A percentile compares a stretch with the other conserved stretches of the same genome.
phyloP scores from a whole-genome alignment of 768 basidiomycete genomes.

The Hypsizygus marmoreus region DNA sequence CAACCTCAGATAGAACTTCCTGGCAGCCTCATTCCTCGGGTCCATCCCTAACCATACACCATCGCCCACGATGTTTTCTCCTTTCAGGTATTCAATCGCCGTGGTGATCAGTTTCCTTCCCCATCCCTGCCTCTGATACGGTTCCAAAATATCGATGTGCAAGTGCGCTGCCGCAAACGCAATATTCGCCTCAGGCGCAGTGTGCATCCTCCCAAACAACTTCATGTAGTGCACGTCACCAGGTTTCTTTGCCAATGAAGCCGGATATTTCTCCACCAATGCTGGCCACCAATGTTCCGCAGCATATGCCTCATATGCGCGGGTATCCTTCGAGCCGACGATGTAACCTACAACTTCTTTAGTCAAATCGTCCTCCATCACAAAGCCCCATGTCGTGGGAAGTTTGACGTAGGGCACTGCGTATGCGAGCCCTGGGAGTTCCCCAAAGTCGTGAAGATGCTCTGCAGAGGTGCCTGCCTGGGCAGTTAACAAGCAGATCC shows the following conservation, averaged over 20 bases:
- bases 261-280: constrained; percentile 57
- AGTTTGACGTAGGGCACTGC: constrained; percentile 76
- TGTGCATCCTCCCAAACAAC: constrained; percentile 42
- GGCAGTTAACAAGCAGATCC: constrained; percentile 75
- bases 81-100: constrained; percentile 56
- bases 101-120: constrained; percentile 62
- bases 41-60: constrained; percentile 73
- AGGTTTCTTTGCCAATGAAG: constrained; percentile 32
- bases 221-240: constrained; percentile 47
- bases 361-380: constrained; percentile 55
- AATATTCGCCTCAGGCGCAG: constrained; percentile 54
- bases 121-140: constrained; percentile 70
- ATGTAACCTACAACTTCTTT: constrained; percentile 69
- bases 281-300: constrained; percentile 66
- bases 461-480: constrained; percentile 71
- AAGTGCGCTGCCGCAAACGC: constrained; percentile 72
- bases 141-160: constrained; percentile 72
- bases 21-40: constrained; percentile 59
- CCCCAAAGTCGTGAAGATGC: constrained; percentile 56
- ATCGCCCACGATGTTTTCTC: constrained; percentile 38
- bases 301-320: constrained; percentile 58
- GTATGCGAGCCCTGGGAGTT: constrained; percentile 72
- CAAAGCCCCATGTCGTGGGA: constrained; percentile 72
- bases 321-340: constrained; percentile 68
- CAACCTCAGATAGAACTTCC: constrained; percentile 59